These are phyloP conservation scores for Calvatia gigantea DNA, from an alignment of 768 basidiomycete species.

Conservation along the genomic window DNA sequence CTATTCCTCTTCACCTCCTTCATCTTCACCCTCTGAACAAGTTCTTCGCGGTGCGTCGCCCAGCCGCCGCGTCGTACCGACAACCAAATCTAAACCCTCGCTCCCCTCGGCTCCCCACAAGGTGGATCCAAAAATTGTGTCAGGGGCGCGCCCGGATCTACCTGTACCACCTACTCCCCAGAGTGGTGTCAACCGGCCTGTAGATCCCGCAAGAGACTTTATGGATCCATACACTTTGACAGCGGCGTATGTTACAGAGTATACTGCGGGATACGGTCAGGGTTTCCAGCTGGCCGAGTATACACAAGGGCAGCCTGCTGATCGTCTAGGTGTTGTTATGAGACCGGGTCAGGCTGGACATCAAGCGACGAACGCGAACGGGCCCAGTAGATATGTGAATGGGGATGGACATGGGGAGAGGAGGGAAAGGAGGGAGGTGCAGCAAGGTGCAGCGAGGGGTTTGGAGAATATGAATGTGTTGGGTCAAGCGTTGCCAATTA, in stretches of 20 bases:
- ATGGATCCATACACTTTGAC: slow-evolving; percentile 23
- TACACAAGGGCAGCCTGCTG: slow-evolving; percentile 7
- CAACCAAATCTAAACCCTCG: slow-evolving; percentile 1
- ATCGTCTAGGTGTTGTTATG: too few species aligned
- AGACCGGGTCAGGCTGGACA: not conserved
- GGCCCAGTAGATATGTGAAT: not conserved
- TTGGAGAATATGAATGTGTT: slow-evolving; percentile 3
- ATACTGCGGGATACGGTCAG: slow-evolving; percentile 22
- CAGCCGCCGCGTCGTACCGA: slow-evolving; percentile 2
- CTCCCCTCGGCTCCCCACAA: not conserved
- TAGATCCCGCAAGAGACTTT: slow-evolving; percentile 15
- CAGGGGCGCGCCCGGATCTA: slow-evolving; percentile 2
- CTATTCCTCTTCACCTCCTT: not conserved
- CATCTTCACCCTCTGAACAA: not conserved
- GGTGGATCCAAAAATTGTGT: not conserved
- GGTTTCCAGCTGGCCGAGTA: slow-evolving; percentile 18
- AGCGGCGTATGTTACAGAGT: slow-evolving; percentile 21
- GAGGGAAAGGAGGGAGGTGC: slow-evolving; percentile 1
- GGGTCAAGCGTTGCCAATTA: not conserved
- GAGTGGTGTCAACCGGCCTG: slow-evolving; percentile 8
- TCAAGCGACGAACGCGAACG: not conserved
- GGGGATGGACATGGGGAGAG: slow-evolving; percentile 3
- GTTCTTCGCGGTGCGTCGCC: slow-evolving; percentile 9
- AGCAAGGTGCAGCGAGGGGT: not conserved
- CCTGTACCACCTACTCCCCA: slow-evolving; percentile 19